Base-by-base conservation (phyloP, 805 yeast species). In the Starmera pachycereana region DNA sequence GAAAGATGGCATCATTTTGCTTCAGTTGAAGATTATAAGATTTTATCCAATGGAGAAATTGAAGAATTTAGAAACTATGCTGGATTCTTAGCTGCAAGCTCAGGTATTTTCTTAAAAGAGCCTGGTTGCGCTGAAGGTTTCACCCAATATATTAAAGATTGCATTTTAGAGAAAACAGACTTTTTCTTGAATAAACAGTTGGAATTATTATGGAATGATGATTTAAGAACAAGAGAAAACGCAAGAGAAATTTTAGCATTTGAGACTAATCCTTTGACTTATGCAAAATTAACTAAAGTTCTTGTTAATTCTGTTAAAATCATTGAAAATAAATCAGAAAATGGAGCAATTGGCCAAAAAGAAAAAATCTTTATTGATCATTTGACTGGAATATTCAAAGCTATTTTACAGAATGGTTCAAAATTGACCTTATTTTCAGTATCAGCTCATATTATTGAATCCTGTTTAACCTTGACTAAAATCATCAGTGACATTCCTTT, bases 31-130 rank as follows among this genome's bases (percentile, higher is more conserved):
- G 48, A 50, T 40, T 45, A 52, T 32, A 34, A 47, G 31, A 51
- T 49, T 27, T 39, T 60, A 7, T 50, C 57, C 38, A 44, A 61
- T 49, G 49, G 69, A 50, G 61, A 74, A 56, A 43, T 58, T 35
- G 49, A 63, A 9, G 70, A 76, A 22, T 76, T 77, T 57, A 65
- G 82, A 49, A 81, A 78, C 51, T 79, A 71, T 52, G 78, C 87
- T 2, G 92, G 90, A 8, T 77, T 80, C 44, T 57, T 85, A 44
- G 85, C 87, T 3, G 74, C 87, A 0, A 62, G 81, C 0, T 72
- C 85, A 37, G 87, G 94, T 35, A 68, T 78, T 12, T 72, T 81
- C 41, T 53, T 80, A 40, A 45, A 51, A 29, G 58, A 56, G 37
- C 39, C 44, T 32, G 52, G 44, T 28, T 18, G 28, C 16, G 35